Evolutionary conservation across 2,329 filamentous ascomycete genomes (phyloP).

Genomic region (Trichoderma gracile): DNA sequence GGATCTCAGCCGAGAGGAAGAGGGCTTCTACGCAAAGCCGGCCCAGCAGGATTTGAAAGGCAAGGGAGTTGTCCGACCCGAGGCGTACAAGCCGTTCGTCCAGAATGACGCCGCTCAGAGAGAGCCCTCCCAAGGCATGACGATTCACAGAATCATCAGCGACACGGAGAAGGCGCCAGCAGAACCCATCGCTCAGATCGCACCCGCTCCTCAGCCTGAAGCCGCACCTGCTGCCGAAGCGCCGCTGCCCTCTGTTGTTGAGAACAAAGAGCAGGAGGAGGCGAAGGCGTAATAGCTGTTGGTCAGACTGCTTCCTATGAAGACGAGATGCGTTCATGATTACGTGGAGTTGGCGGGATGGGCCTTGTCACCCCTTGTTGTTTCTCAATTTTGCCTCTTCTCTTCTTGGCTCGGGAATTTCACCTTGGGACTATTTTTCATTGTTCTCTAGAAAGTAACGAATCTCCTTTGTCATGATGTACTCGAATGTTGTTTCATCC

Average conservation of each 20-base stretch:
- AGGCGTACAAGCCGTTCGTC: constrained; percentile 6
- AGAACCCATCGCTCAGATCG: neutral
- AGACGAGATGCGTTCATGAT: constrained; percentile 13
- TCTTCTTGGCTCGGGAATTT: neutral
- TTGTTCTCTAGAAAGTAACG: constrained; percentile 22
- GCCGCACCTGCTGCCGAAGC: constrained; percentile 17
- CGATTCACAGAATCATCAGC: constrained; percentile 18
- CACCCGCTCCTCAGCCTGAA: neutral
- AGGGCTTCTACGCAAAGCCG: constrained; percentile 2
- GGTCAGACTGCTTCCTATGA: constrained; percentile 3
- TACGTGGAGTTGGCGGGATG: constrained; percentile 20
- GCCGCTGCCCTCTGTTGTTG: constrained; percentile 16
- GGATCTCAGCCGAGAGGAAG: constrained; percentile 45
- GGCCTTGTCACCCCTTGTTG: neutral
- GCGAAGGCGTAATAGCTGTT: constrained; percentile 5
- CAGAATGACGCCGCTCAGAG: constrained; percentile 6
- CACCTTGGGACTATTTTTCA: neutral
- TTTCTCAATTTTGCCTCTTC: neutral
- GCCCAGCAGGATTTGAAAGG: constrained; percentile 7
- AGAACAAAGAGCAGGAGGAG: constrained; percentile 22
- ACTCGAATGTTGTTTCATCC: neutral
- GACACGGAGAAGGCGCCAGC: constrained; percentile 3
- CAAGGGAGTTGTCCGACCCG: neutral
- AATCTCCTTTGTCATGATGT: constrained; percentile 24
- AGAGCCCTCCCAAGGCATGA: constrained; percentile 7